phyloP scores from a whole-genome alignment of 345 rosid genomes.

The Moricandia arvensis region DNA sequence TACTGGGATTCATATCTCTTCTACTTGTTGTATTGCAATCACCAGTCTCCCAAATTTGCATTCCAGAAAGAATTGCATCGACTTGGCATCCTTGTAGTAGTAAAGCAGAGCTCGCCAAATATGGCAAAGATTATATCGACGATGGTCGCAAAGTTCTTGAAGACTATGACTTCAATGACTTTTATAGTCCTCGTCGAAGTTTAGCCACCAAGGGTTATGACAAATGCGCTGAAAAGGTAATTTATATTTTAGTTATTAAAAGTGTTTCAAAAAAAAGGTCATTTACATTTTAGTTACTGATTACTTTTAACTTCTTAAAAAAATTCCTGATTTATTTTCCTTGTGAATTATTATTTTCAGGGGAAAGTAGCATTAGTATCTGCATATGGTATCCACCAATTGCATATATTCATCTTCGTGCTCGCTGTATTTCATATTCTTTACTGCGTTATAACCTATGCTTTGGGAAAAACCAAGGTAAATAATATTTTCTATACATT shows the following conservation, averaged over 20 bases:
- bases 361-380: neutral
- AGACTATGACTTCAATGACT: conserved; percentile 27
- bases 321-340: neutral
- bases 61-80: conserved; percentile 40
- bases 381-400: neutral
- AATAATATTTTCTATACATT: neutral
- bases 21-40: conserved; percentile 50
- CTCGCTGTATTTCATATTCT: conserved; percentile 43
- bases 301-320: neutral
- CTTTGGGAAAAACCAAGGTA: conserved; percentile 72
- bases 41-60: conserved; percentile 53
- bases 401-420: neutral
- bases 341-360: neutral
- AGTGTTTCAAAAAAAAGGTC: neutral
- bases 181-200: conserved; percentile 43
- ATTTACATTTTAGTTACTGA: neutral
- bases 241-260: neutral
- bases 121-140: conserved; percentile 13
- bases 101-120: neutral
- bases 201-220: conserved; percentile 43
- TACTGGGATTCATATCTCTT: conserved; percentile 77
- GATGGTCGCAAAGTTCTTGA: conserved; percentile 48
- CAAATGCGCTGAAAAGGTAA: conserved; percentile 47
- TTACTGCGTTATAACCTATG: conserved; percentile 60
- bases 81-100: conserved; percentile 73